Evolutionary conservation across 495 filamentous ascomycete species (phyloP).

Genomic region (Extremus antarcticus): DNA sequence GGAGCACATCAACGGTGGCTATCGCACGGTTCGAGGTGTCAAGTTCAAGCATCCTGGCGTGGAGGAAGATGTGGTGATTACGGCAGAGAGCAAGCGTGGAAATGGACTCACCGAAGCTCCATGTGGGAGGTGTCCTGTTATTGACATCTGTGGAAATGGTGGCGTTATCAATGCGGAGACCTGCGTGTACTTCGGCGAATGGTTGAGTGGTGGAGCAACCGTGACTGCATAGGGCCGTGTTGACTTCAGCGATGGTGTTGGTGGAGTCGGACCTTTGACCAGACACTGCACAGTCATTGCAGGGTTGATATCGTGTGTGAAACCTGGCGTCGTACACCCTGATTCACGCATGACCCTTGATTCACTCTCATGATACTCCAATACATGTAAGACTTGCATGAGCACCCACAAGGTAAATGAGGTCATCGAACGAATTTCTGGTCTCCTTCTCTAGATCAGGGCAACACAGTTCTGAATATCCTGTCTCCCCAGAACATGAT

Average conservation of each 20-base stretch:
- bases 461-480: too few relatives aligned
- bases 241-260: slow-evolving; percentile 7
- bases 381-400: too few relatives aligned
- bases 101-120: slow-evolving; percentile 76
- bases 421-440: too few relatives aligned
- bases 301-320: too few relatives aligned
- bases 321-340: too few relatives aligned
- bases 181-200: slow-evolving; percentile 82
- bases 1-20: slow-evolving; percentile 34
- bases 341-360: too few relatives aligned
- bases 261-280: slow-evolving; percentile 5
- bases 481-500: too few relatives aligned
- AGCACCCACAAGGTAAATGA: too few relatives aligned
- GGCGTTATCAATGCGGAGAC: slow-evolving; percentile 79
- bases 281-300: too few relatives aligned
- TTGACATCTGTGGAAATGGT: slow-evolving; percentile 77
- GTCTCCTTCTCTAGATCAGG: too few relatives aligned
- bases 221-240: background rate
- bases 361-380: too few relatives aligned
- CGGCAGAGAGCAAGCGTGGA: slow-evolving; percentile 30
- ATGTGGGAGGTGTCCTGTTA: slow-evolving; percentile 90
- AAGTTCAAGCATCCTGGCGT: slow-evolving; percentile 23
- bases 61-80: slow-evolving; percentile 36
- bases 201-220: slow-evolving; percentile 39
- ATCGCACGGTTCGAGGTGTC: slow-evolving; percentile 32